phyloP scores from a whole-genome alignment of 2,329 filamentous ascomycete species.

The Aspergillus thermomutatus region DNA sequence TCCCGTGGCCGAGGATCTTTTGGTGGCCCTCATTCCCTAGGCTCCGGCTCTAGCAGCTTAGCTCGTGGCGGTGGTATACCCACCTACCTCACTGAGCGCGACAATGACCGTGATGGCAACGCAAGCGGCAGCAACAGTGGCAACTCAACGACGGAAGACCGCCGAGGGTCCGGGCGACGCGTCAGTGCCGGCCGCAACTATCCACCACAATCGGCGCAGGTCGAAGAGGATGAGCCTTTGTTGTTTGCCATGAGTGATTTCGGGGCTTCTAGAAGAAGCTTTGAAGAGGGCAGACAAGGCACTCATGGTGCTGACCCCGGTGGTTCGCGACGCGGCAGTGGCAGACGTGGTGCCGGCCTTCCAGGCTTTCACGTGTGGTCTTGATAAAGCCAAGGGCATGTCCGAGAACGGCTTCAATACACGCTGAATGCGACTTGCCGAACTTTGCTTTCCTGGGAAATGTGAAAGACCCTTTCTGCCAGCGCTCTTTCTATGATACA shows the following conservation, averaged over 20 bases:
- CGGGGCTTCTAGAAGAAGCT: constrained; percentile 39
- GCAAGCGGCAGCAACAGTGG: constrained; percentile 41
- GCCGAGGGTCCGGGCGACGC: constrained; percentile 34
- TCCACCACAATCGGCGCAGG: constrained; percentile 23
- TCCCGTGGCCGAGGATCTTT: constrained; percentile 37
- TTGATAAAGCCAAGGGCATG: constrained; percentile 10
- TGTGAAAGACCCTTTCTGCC: neutral
- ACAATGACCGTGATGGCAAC: constrained; percentile 37
- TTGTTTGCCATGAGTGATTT: constrained; percentile 48
- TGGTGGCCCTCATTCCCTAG: constrained; percentile 35
- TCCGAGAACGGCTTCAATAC: neutral
- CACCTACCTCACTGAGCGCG: constrained; percentile 32
- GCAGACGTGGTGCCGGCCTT: constrained; percentile 31
- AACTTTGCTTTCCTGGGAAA: neutral
- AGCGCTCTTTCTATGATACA: neutral
- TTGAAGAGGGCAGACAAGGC: constrained; percentile 38
- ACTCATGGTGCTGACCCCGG: constrained; percentile 30
- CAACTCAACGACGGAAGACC: constrained; percentile 32
- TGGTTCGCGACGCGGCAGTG: constrained; percentile 34
- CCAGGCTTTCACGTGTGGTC: constrained; percentile 34
- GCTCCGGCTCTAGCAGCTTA: constrained; percentile 39
- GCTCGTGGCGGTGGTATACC: constrained; percentile 33
- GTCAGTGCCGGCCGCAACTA: constrained; percentile 31
- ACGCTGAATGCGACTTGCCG: neutral
- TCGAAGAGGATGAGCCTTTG: constrained; percentile 44